Percentiles rank a stretch among this genome's conserved stretches.
Conservation (phyloP, 108 stramenopile species). For the Stephanodiscus minutulus region DNA sequence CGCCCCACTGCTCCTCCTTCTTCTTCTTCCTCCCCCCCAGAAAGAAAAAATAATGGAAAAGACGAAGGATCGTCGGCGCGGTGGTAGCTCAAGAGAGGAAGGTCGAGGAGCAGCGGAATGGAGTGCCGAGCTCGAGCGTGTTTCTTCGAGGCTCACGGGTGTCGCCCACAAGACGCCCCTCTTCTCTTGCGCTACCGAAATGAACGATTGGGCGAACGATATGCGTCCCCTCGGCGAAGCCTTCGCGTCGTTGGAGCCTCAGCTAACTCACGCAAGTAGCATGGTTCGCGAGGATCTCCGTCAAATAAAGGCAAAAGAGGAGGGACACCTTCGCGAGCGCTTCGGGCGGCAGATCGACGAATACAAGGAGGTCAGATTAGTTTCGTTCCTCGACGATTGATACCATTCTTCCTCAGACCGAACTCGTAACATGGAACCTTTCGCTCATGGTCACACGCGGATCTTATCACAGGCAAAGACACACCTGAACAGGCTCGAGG, state of each 20-base stretch:
- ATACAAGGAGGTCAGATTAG: conserved; percentile 17
- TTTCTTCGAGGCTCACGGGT: conserved; percentile 31
- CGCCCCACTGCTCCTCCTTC: no score
- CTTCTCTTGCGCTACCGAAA: conserved; percentile 3
- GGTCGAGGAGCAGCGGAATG: neutral
- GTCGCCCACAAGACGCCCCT: neutral
- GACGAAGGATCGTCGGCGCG: neutral
- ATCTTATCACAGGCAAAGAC: conserved; percentile 5
- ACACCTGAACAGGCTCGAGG: conserved; percentile 13
- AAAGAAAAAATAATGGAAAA: no score
- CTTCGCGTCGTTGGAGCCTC: conserved; percentile 19
- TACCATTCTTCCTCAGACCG: neutral
- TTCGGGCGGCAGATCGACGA: conserved; percentile 20
- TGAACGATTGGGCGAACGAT: conserved; percentile 7
- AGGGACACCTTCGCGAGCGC: conserved; percentile 5
- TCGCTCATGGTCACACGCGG: neutral
- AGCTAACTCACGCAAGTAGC: conserved; percentile 6
- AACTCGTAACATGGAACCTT: neutral
- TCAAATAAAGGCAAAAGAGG: conserved; percentile 22
- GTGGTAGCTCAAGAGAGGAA: neutral
- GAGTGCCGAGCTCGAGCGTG: conserved; percentile 20
- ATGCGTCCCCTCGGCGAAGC: conserved; percentile 8
- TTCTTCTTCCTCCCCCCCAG: no score
- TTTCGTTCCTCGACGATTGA: neutral
- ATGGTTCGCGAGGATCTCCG: conserved; percentile 19